phyloP scores from a whole-genome alignment of 2,329 filamentous ascomycete species.

The Botrytis cinerea region DNA sequence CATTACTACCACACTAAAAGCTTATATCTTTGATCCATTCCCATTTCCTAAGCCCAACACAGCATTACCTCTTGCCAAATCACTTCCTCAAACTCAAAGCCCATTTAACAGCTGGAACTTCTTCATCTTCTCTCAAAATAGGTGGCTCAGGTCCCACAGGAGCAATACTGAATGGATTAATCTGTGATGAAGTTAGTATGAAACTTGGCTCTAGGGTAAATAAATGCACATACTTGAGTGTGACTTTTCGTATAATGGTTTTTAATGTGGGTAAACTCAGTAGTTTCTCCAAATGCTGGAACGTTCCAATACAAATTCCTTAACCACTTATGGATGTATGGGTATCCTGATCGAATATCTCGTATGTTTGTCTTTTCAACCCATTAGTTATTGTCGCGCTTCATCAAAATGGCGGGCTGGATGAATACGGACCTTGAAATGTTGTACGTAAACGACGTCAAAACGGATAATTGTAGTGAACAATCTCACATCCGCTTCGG shows the following conservation, averaged over 20 bases:
- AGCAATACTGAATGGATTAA: constrained; percentile 73
- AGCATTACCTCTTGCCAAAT: neutral
- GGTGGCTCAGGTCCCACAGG: constrained; percentile 83
- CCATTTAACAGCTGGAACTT: constrained; percentile 62
- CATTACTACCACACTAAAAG: no score
- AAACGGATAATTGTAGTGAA: constrained; percentile 65
- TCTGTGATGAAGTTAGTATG: constrained; percentile 52
- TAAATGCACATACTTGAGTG: constrained; percentile 45
- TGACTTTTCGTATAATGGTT: constrained; percentile 94
- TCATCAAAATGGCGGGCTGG: constrained; percentile 42
- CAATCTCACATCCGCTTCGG: constrained; percentile 80
- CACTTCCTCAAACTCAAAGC: constrained; percentile 38
- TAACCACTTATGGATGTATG: constrained; percentile 66
- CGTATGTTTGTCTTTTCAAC: constrained; percentile 55
- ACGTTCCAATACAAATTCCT: constrained; percentile 68
- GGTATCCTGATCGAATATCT: constrained; percentile 50
- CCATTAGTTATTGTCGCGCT: neutral
- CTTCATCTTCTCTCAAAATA: constrained; percentile 75
- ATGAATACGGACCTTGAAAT: constrained; percentile 71
- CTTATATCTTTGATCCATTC: neutral
- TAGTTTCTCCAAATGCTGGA: constrained; percentile 56
- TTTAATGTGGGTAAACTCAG: constrained; percentile 54
- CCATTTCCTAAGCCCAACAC: neutral
- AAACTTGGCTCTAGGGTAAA: neutral
- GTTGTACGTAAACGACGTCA: constrained; percentile 77